These are phyloP conservation scores for Setaria italica DNA, from an alignment of 202 grass and related monocot genomes.

Conservation along the genomic window DNA sequence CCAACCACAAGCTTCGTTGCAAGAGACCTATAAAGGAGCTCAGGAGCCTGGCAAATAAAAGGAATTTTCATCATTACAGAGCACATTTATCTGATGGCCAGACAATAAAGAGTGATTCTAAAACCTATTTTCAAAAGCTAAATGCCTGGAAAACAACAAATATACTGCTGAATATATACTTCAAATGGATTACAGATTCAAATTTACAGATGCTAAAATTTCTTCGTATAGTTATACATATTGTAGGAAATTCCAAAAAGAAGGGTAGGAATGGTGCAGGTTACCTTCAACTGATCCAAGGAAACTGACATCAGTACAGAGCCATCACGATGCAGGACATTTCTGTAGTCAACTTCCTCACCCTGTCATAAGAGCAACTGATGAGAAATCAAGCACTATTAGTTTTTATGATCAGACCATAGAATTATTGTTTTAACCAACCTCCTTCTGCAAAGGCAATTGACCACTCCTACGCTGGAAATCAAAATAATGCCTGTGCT, in stretches of 20 bases:
- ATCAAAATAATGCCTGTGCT: conserved; percentile 92
- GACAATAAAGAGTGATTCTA: not conserved
- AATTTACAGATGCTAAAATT: not conserved
- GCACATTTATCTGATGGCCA: conserved; percentile 25
- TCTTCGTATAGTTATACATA: not conserved
- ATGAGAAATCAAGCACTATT: conserved; percentile 38
- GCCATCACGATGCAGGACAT: conserved; percentile 95
- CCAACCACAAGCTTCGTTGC: conserved; percentile 85
- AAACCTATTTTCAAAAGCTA: conserved; percentile 10
- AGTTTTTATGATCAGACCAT: conserved; percentile 13
- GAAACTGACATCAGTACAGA: conserved; percentile 98
- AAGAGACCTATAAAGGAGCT: conserved; percentile 92
- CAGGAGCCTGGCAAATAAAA: conserved; percentile 69
- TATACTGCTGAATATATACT: not conserved
- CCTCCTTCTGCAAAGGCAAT: conserved; percentile 97
- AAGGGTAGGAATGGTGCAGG: conserved; percentile 19
- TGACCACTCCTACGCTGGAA: conserved; percentile 97
- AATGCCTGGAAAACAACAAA: conserved; percentile 31
- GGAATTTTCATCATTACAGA: conserved; percentile 37
- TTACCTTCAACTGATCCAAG: conserved; percentile 91
- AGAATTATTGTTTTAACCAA: conserved; percentile 44
- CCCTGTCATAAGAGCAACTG: conserved; percentile 52
- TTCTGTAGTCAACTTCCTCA: conserved; percentile 97
- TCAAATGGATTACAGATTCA: conserved; percentile 36
- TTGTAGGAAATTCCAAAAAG: conserved; percentile 2